These are phyloP conservation scores for Pleurotus eryngii DNA, from an alignment of 768 basidiomycete species.

Conservation along the genomic window DNA sequence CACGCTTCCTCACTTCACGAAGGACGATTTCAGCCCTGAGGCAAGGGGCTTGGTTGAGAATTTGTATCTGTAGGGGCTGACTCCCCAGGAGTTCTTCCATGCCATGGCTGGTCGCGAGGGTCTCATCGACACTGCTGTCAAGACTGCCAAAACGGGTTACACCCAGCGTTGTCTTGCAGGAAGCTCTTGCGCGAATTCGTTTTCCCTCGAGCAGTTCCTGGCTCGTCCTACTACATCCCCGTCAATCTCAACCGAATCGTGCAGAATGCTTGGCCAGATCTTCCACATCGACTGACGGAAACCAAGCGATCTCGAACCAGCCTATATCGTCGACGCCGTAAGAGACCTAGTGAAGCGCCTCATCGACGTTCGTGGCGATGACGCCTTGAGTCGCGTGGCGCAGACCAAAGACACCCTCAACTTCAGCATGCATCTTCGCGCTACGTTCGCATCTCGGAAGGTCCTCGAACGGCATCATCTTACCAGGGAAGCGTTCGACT, in stretches of 20 bases:
- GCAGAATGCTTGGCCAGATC: slow-evolving; percentile 69
- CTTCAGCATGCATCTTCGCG: slow-evolving; percentile 91
- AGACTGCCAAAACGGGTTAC: slow-evolving; percentile 99
- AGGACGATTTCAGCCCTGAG: slow-evolving; percentile 62
- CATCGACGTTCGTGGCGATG: slow-evolving; percentile 84
- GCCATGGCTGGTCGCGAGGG: slow-evolving; percentile 99
- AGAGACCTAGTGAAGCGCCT: slow-evolving; percentile 72
- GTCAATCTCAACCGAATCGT: too few relatives aligned
- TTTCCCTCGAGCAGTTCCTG: too few relatives aligned
- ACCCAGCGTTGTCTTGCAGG: slow-evolving; percentile 88
- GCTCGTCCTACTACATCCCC: too few relatives aligned
- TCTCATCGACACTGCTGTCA: slow-evolving; percentile 98
- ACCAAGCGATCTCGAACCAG: slow-evolving; percentile 87
- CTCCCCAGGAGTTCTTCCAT: slow-evolving; percentile 95
- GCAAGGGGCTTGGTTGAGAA: slow-evolving; percentile 99
- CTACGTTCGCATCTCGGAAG: slow-evolving; percentile 81
- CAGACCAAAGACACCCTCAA: slow-evolving; percentile 88
- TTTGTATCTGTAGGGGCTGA: slow-evolving; percentile 93
- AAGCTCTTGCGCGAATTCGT: too few relatives aligned
- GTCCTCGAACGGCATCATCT: slow-evolving; percentile 88
- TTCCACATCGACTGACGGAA: slow-evolving; percentile 96
- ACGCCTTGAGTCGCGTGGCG: slow-evolving; percentile 67
- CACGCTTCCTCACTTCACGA: slow-evolving; percentile 75
- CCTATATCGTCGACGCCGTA: slow-evolving; percentile 80
- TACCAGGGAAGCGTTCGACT: slow-evolving; percentile 92